phyloP scores from a whole-genome alignment of 2,329 filamentous ascomycete genomes.

The Pseudopyrenochaeta lycopersici region DNA sequence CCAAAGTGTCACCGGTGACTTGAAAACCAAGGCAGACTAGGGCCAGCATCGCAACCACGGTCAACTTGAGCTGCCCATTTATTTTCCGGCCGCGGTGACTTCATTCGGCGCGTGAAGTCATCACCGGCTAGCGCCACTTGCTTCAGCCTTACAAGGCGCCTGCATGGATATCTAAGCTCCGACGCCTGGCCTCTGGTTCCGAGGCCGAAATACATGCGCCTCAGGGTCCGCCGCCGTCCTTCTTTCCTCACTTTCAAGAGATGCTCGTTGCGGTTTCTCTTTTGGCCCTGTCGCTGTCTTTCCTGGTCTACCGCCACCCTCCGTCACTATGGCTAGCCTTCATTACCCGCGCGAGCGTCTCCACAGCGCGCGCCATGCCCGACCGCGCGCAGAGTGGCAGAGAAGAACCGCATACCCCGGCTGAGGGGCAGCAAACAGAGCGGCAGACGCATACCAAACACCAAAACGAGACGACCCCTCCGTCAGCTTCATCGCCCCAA shows the following conservation, averaged over 20 bases:
- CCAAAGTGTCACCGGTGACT: background rate
- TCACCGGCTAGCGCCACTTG: conserved; percentile 14
- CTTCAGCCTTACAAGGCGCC: conserved; percentile 22
- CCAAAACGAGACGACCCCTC: conserved; percentile 1
- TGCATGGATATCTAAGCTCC: conserved; percentile 1
- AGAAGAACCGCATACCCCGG: conserved; percentile 12
- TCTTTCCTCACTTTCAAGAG: conserved; percentile 27
- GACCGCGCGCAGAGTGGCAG: conserved; percentile 25
- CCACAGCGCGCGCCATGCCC: conserved; percentile 18
- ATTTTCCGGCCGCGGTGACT: conserved; percentile 11
- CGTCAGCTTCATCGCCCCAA: conserved; percentile 31
- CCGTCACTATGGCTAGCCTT: conserved; percentile 45
- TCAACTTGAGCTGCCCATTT: background rate
- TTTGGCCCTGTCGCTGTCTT: conserved; percentile 47
- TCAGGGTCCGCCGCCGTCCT: conserved; percentile 17
- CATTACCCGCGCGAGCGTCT: conserved; percentile 15
- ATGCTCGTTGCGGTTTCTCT: conserved; percentile 52
- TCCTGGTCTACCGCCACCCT: conserved; percentile 48
- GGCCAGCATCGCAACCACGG: too few relatives aligned
- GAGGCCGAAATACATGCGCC: conserved; percentile 3
- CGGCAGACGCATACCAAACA: conserved; percentile 14
- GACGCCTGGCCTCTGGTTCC: conserved; percentile 5
- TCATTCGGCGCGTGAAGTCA: conserved; percentile 21
- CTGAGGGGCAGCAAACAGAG: conserved; percentile 23
- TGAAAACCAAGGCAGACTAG: background rate